These are phyloP conservation scores for Datura wrightii DNA, from an alignment of 257 asterid genomes.

Conservation along the genomic window DNA sequence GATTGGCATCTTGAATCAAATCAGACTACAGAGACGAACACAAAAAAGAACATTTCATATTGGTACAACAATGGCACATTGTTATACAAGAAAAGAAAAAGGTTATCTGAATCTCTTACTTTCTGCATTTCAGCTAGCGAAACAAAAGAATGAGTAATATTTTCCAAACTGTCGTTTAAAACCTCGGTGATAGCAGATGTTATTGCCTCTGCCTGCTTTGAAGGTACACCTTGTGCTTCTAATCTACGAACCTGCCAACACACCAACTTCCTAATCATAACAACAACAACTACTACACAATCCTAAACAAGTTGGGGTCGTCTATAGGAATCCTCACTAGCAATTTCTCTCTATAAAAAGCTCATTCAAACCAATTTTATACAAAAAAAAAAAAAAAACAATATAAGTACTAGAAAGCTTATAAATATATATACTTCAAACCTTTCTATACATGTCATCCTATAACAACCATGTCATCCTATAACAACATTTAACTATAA, in stretches of 20 bases:
- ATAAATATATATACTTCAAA: background rate
- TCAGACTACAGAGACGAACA: slow-evolving; percentile 44
- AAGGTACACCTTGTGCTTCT: slow-evolving; percentile 66
- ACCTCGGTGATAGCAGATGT: slow-evolving; percentile 64
- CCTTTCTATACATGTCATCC: background rate
- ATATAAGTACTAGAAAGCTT: background rate
- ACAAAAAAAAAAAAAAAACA: background rate
- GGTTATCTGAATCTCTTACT: slow-evolving; percentile 40
- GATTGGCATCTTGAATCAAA: slow-evolving; percentile 55
- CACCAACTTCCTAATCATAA: background rate
- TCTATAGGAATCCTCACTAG: background rate
- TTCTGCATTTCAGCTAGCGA: slow-evolving; percentile 67
- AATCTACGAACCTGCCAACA: slow-evolving; percentile 57
- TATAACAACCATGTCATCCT: background rate
- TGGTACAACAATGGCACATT: background rate
- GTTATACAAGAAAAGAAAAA: background rate
- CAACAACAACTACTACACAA: background rate
- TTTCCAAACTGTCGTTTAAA: slow-evolving; percentile 61
- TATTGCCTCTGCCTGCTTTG: slow-evolving; percentile 71
- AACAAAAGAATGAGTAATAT: slow-evolving; percentile 52
- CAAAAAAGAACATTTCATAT: slow-evolving; percentile 8
- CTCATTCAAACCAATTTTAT: background rate
- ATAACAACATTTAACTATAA: background rate
- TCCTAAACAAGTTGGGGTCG: background rate
- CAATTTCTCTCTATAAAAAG: background rate